These are phyloP conservation scores for Dactylella cylindrospora DNA, from an alignment of 2,329 filamentous ascomycete species.

Conservation along the genomic window DNA sequence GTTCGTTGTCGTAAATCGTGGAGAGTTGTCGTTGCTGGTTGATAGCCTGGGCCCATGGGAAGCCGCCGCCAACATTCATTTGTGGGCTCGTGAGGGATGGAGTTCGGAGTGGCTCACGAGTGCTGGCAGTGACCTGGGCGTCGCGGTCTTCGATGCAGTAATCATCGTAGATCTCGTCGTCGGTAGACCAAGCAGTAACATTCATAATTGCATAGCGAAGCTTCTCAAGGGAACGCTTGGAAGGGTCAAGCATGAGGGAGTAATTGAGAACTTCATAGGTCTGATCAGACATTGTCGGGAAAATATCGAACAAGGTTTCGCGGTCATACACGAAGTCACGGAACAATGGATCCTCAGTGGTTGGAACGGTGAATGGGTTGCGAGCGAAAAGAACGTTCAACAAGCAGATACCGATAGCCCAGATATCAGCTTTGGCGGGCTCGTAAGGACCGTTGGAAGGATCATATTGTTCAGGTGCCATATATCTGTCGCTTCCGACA, in stretches of 20 bases:
- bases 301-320: constrained; percentile 95
- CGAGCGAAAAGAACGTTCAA: constrained; percentile 95
- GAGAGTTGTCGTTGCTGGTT: constrained; percentile 83
- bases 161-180: constrained; percentile 87
- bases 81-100: constrained; percentile 89
- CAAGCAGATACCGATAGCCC: constrained; percentile 95
- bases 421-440: constrained; percentile 88
- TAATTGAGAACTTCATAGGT: constrained; percentile 91
- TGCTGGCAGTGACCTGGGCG: constrained; percentile 74
- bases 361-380: constrained; percentile 91
- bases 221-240: constrained; percentile 77
- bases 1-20: constrained; percentile 72
- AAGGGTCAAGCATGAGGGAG: constrained; percentile 87
- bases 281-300: constrained; percentile 97
- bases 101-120: constrained; percentile 91
- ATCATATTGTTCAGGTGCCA: constrained; percentile 98
- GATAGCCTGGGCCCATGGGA: constrained; percentile 92
- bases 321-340: constrained; percentile 90
- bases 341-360: constrained; percentile 87
- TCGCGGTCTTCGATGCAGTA: constrained; percentile 84
- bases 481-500: constrained; percentile 97
- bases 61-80: constrained; percentile 72
- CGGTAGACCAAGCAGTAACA: constrained; percentile 86
- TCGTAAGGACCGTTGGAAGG: constrained; percentile 80
- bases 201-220: constrained; percentile 76